Percentiles rank a stretch among this genome's conserved stretches.
Conservation (phyloP, 139 green algal genomes). For the Astrephomene gubernaculifera region DNA sequence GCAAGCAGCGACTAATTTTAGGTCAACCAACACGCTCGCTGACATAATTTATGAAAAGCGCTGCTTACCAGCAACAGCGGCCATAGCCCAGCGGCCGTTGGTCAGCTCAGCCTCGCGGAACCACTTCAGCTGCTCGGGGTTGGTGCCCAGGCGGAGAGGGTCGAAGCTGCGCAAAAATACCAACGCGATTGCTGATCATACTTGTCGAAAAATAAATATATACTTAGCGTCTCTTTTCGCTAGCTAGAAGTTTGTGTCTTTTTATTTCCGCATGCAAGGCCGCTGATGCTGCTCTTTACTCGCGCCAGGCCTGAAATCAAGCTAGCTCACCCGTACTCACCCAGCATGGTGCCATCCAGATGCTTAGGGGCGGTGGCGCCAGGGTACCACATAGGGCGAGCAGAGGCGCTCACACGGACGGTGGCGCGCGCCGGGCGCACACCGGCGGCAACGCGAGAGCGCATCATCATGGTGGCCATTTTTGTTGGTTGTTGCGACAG, state of each 20-base stretch:
- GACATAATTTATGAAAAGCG: no score
- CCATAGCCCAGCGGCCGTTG: slow-evolving; percentile 94
- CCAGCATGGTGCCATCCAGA: slow-evolving; percentile 70
- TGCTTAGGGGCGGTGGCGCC: slow-evolving; percentile 67
- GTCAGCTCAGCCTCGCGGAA: slow-evolving; percentile 87
- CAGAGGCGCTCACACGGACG: slow-evolving; percentile 16
- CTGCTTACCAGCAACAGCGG: slow-evolving; percentile 72
- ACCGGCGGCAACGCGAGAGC: slow-evolving; percentile 7
- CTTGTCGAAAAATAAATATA: neutral
- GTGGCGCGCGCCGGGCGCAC: slow-evolving; percentile 12
- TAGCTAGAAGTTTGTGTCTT: no score
- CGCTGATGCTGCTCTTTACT: neutral
- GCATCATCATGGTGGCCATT: slow-evolving; percentile 38
- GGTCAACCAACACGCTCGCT: no score
- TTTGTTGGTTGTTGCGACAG: slow-evolving; percentile 10
- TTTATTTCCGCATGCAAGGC: neutral
- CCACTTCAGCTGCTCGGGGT: slow-evolving; percentile 69
- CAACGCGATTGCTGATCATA: neutral
- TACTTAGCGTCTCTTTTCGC: no score
- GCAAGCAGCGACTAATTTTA: neutral
- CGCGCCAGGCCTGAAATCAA: neutral
- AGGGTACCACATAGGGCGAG: slow-evolving; percentile 58
- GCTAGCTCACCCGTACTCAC: slow-evolving; percentile 58
- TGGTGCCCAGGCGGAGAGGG: slow-evolving; percentile 74
- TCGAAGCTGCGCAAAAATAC: slow-evolving; percentile 63